A percentile compares a stretch with the other conserved stretches of the same genome.
These are phyloP conservation scores for Microdochium bolleyi DNA, from an alignment of 2,329 filamentous ascomycete species.

Conservation along the genomic window DNA sequence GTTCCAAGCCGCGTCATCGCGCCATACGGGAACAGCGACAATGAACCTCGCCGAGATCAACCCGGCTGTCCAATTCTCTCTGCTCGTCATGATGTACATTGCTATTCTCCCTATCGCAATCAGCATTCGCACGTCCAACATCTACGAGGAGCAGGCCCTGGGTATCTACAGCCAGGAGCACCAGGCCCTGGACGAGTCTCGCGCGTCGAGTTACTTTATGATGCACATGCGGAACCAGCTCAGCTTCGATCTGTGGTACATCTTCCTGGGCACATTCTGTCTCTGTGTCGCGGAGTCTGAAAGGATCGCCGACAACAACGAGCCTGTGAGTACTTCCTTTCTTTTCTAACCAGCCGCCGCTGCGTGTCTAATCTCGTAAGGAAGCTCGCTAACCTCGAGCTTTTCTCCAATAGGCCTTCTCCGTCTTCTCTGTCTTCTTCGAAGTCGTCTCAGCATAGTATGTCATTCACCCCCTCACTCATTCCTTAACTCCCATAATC, in stretches of 20 bases:
- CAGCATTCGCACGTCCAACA: conserved; percentile 50
- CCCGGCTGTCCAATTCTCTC: conserved; percentile 47
- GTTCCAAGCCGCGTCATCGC: conserved; percentile 47
- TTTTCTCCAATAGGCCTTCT: conserved; percentile 13
- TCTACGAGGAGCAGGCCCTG: conserved; percentile 54
- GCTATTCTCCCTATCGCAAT: conserved; percentile 54
- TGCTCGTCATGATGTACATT: conserved; percentile 61
- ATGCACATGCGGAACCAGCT: conserved; percentile 28
- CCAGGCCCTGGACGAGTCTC: conserved; percentile 14
- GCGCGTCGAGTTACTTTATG: conserved; percentile 19
- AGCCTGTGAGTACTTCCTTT: conserved; percentile 1
- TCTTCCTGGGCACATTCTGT: conserved; percentile 27
- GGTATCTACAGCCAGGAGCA: conserved; percentile 45
- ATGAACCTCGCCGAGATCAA: conserved; percentile 41
- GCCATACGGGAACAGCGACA: conserved; percentile 38
- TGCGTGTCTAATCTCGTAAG: not conserved
- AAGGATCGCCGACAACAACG: conserved; percentile 1
- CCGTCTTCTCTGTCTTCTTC: conserved; percentile 23
- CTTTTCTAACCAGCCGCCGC: not conserved
- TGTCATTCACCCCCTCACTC: conserved; percentile 4
- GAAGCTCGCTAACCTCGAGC: not conserved
- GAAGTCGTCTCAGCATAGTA: conserved; percentile 25
- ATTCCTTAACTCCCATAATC: not conserved
- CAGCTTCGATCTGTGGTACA: conserved; percentile 32
- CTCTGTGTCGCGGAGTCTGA: conserved; percentile 17